Conservation (phyloP, 2,329 filamentous ascomycete species). For the Ascochyta pisi region DNA sequence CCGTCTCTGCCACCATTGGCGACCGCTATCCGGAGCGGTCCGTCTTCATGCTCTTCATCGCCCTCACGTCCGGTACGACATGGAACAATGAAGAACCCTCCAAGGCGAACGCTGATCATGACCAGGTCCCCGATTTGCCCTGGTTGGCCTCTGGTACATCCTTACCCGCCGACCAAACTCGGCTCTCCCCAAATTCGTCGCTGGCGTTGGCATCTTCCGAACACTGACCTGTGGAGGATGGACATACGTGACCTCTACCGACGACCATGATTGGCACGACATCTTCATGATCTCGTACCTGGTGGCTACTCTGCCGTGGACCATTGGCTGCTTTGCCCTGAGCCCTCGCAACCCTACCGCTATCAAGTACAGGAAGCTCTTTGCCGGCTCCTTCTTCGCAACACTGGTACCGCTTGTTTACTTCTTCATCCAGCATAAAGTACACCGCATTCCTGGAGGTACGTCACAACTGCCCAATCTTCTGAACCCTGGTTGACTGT, state of each 20-base stretch:
- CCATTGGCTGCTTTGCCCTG: constrained; percentile 83
- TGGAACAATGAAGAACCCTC: neutral
- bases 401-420: constrained; percentile 90
- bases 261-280: constrained; percentile 98
- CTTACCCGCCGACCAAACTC: constrained; percentile 79
- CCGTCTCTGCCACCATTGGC: constrained; percentile 94
- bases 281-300: constrained; percentile 99
- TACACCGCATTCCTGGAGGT: constrained; percentile 94
- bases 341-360: constrained; percentile 85
- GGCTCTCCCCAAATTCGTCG: constrained; percentile 80
- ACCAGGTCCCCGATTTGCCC: constrained; percentile 84
- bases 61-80: constrained; percentile 80
- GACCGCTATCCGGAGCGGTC: constrained; percentile 96
- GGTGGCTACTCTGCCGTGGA: constrained; percentile 94
- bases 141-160: constrained; percentile 91
- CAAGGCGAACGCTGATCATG: constrained; percentile 14
- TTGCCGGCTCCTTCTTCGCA: constrained; percentile 85
- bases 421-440: constrained; percentile 98
- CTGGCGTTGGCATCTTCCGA: constrained; percentile 79
- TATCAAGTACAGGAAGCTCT: constrained; percentile 85
- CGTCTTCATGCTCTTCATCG: constrained; percentile 97
- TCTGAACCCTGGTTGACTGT: neutral
- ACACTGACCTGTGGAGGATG: constrained; percentile 95
- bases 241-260: constrained; percentile 98
- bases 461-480: constrained; percentile 43